Percentiles rank a stretch among this genome's conserved stretches.
These are phyloP conservation scores for Biscogniauxia marginata DNA, from an alignment of 2,329 filamentous ascomycete genomes.

Conservation along the genomic window DNA sequence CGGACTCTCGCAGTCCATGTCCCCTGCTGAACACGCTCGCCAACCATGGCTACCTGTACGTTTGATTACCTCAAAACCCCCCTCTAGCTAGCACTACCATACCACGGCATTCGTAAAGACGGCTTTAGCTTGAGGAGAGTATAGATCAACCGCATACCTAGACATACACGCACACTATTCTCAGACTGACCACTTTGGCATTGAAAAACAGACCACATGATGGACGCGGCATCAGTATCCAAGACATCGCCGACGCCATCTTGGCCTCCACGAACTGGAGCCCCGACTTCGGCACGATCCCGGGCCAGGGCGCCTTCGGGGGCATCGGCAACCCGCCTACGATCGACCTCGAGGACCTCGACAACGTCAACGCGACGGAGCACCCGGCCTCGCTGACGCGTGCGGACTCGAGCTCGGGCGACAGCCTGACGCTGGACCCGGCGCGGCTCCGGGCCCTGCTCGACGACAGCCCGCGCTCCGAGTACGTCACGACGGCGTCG, in stretches of 20 bases:
- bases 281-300: constrained; percentile 14
- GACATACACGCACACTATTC: no score
- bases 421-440: constrained; percentile 14
- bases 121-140: no score
- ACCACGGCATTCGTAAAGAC: background rate
- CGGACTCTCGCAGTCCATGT: constrained; percentile 21
- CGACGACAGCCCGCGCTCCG: constrained; percentile 10
- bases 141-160: no score
- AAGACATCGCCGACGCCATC: constrained; percentile 13
- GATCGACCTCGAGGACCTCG: constrained; percentile 14
- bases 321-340: constrained; percentile 3
- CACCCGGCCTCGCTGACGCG: constrained; percentile 20
- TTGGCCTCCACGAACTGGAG: constrained; percentile 14
- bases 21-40: constrained; percentile 24
- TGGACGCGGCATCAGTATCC: constrained; percentile 15
- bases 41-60: constrained; percentile 24
- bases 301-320: constrained; percentile 6
- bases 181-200: background rate
- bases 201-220: constrained; percentile 11
- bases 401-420: constrained; percentile 12
- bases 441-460: constrained; percentile 15
- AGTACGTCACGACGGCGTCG: constrained; percentile 14
- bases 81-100: background rate
- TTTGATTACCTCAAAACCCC: background rate
- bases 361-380: constrained; percentile 12